Evolutionary conservation across 257 asterid species (phyloP).

Genomic region (Gentiana dahurica): DNA sequence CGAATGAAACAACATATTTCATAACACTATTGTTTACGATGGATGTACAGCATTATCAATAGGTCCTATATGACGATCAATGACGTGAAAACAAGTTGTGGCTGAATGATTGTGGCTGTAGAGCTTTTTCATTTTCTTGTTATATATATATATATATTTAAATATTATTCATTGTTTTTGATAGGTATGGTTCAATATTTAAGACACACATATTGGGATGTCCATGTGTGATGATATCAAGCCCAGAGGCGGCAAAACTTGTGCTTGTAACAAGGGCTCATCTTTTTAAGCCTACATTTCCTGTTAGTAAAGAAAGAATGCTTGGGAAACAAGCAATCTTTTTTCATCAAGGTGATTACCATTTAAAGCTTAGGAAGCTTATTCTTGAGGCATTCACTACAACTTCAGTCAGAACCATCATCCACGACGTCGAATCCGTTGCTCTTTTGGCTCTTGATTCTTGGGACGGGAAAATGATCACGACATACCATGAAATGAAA

Average conservation of each 20-base stretch:
- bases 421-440: constrained; percentile 14
- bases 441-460: constrained; percentile 17
- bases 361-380: constrained; percentile 24
- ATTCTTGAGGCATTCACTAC: constrained; percentile 32
- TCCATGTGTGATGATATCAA: constrained; percentile 35
- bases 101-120: no score
- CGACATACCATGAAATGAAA: constrained; percentile 33
- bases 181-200: constrained; percentile 35
- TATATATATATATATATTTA: not conserved
- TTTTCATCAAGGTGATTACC: constrained; percentile 36
- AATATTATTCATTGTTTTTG: no score
- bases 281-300: constrained; percentile 36
- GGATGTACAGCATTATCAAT: no score
- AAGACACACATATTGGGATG: constrained; percentile 39
- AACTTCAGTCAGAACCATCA: constrained; percentile 19
- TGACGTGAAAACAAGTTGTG: no score
- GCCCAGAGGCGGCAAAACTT: constrained; percentile 30
- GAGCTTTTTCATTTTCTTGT: no score
- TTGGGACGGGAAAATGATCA: constrained; percentile 21
- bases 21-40: no score
- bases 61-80: no score
- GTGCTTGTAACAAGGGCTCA: constrained; percentile 30
- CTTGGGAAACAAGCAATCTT: constrained; percentile 36
- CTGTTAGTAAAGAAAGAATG: constrained; percentile 37
- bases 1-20: no score